phyloP scores from a whole-genome alignment of 2,329 filamentous ascomycete species.

The Hypoxylon sp. region DNA sequence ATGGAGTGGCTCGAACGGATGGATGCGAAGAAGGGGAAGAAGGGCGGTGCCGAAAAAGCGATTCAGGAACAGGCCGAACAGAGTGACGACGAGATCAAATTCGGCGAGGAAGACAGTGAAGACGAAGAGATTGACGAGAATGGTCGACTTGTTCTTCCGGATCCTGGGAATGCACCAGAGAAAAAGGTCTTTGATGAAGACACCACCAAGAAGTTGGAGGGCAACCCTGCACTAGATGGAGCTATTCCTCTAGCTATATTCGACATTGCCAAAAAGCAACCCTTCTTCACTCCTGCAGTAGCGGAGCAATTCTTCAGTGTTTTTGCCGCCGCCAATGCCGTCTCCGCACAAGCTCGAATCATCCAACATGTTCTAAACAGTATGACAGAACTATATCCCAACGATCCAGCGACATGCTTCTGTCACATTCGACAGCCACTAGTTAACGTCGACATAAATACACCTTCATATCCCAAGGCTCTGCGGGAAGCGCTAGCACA shows the following conservation, averaged over 20 bases:
- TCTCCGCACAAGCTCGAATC: slow-evolving; percentile 76
- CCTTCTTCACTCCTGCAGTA: slow-evolving; percentile 75
- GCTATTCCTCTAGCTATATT: slow-evolving; percentile 95
- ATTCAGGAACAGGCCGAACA: slow-evolving; percentile 69
- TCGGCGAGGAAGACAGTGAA: slow-evolving; percentile 62
- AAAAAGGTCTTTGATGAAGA: slow-evolving; percentile 65
- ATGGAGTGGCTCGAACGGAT: slow-evolving; percentile 92
- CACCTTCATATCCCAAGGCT: slow-evolving; percentile 79
- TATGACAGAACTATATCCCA: slow-evolving; percentile 72
- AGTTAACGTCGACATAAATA: slow-evolving; percentile 73
- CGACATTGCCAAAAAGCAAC: slow-evolving; percentile 84
- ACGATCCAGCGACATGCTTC: slow-evolving; percentile 74
- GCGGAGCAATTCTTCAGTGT: slow-evolving; percentile 86
- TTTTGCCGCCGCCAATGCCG: slow-evolving; percentile 77
- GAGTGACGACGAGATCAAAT: slow-evolving; percentile 63
- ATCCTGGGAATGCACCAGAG: slow-evolving; percentile 58
- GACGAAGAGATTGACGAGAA: slow-evolving; percentile 61
- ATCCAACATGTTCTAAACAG: slow-evolving; percentile 79
- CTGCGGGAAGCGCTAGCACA: slow-evolving; percentile 75
- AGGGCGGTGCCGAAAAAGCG: slow-evolving; percentile 60
- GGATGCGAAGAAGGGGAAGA: slow-evolving; percentile 73
- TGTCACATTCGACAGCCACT: slow-evolving; percentile 81
- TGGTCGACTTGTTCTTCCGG: slow-evolving; percentile 60
- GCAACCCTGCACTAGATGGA: slow-evolving; percentile 88
- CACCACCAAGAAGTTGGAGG: slow-evolving; percentile 69